phyloP scores from a whole-genome alignment of 2,329 filamentous ascomycete genomes.

The Cladorrhinum sp. region DNA sequence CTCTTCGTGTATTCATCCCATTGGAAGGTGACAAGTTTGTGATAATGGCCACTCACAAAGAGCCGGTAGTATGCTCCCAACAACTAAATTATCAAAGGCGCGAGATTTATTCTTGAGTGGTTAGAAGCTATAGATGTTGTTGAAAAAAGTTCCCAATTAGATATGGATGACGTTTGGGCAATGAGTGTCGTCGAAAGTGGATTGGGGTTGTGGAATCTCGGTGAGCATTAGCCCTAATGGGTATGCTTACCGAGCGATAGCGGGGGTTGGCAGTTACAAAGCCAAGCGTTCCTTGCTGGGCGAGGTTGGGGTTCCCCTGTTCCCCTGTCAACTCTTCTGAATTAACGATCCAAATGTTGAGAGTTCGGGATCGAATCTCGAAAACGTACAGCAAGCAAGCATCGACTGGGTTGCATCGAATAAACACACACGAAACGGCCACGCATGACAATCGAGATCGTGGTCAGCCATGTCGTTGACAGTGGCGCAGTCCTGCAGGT shows the following conservation, averaged over 20 bases:
- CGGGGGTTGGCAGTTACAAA: background rate
- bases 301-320: background rate
- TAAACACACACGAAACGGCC: background rate
- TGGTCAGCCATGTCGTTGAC: background rate
- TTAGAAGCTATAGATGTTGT: no score
- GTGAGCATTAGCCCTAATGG: background rate
- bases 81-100: no score
- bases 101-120: no score
- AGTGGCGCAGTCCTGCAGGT: background rate
- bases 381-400: background rate
- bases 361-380: background rate
- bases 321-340: background rate
- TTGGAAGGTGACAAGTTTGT: no score
- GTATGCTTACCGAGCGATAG: background rate
- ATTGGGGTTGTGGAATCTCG: background rate
- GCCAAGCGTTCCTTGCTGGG: background rate
- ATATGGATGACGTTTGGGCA: background rate
- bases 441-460: background rate
- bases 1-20: no score
- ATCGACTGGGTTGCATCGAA: background rate
- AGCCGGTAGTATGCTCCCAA: no score
- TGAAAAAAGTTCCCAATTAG: background rate
- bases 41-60: no score
- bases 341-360: no score
- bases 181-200: background rate